These are phyloP conservation scores for Kwoniella mangroviensis DNA, from an alignment of 768 basidiomycete genomes.

Conservation along the genomic window DNA sequence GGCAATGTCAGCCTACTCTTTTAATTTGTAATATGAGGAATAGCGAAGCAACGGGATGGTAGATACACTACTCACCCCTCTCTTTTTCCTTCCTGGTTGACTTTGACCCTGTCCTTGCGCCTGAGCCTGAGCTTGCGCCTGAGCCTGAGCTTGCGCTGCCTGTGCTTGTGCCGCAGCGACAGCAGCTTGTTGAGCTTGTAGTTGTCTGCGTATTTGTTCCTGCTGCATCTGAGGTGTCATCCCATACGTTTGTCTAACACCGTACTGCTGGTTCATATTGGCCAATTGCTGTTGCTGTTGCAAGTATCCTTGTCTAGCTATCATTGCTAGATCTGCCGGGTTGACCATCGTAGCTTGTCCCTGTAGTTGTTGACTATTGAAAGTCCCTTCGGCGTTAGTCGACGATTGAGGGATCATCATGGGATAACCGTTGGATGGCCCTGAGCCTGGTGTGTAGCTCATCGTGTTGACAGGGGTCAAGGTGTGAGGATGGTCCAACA, in stretches of 20 bases:
- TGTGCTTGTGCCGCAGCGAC: slow-evolving; percentile 10
- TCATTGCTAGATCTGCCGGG: slow-evolving; percentile 33
- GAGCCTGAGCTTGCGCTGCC: slow-evolving; percentile 16
- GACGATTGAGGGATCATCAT: neutral
- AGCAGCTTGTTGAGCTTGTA: slow-evolving; percentile 17
- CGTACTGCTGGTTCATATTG: slow-evolving; percentile 15
- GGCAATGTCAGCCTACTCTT: neutral
- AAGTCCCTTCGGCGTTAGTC: neutral
- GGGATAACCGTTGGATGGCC: neutral
- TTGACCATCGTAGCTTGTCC: slow-evolving; percentile 11
- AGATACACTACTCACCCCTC: slow-evolving; percentile 23
- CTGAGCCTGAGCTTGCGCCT: neutral
- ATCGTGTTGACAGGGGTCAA: neutral
- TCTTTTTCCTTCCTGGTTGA: slow-evolving; percentile 24
- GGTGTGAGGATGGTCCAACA: too few species aligned
- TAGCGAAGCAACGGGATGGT: neutral
- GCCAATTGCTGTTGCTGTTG: slow-evolving; percentile 34
- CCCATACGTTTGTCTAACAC: slow-evolving; percentile 2
- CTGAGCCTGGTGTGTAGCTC: neutral
- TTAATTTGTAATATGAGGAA: neutral
- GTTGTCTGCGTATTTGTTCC: slow-evolving; percentile 4
- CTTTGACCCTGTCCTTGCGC: slow-evolving; percentile 21
- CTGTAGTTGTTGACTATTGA: neutral
- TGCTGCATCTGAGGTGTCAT: slow-evolving; percentile 26
- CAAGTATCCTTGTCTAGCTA: slow-evolving; percentile 35